Base-by-base conservation (phyloP, 768 basidiomycete species). In the Russula griseocarnosa region DNA sequence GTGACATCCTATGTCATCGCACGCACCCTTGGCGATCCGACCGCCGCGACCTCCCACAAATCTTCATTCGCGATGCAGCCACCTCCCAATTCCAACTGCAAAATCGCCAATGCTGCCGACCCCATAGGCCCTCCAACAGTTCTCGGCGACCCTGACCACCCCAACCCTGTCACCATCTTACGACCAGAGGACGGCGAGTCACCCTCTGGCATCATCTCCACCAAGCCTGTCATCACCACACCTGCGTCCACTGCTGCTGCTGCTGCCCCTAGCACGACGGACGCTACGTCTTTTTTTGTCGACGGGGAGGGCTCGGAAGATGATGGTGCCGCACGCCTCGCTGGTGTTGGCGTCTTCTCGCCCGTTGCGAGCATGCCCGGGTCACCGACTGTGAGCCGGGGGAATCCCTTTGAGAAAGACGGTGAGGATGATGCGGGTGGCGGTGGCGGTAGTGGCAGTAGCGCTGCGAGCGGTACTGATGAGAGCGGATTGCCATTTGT, bases 1-100 rank as follows among this genome's bases (percentile, higher is more conserved):
- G 83, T 92, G 60, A 78, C 84, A 3, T 89, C 91, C 22, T 93
- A 92, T 69, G 83, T 86, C 62, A 88, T 93, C 71, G 91, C 88
- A 14, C 86, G 90, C 62, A 92, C 89, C 7, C 80, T 93, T 56
- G 90, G 90, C 38, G 82, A 83, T 64, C 84, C 86, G 57, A 86
- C 86, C 71, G 87, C 88, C 0, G 86, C 87, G 14, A 90, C 88
- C 28, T 84, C 81, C 73, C 88, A 87, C 68, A 80, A 79, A 65
- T 60, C 64, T 14, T 67, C 58, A 20, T 64, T 64, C 53, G 36
- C 44, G 3, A 42, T 38, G 0, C 36, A 50, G n/a, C 53, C 47
- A 26, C 30, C 28, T 22, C 30, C 36, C 16, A 55, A 60, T 7
- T 34, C 58, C 10, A 36, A 49, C n/a, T 14, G 11, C n/a, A 6